phyloP scores from a whole-genome alignment of 768 basidiomycete genomes.

The Termitomyces eurrhizus region DNA sequence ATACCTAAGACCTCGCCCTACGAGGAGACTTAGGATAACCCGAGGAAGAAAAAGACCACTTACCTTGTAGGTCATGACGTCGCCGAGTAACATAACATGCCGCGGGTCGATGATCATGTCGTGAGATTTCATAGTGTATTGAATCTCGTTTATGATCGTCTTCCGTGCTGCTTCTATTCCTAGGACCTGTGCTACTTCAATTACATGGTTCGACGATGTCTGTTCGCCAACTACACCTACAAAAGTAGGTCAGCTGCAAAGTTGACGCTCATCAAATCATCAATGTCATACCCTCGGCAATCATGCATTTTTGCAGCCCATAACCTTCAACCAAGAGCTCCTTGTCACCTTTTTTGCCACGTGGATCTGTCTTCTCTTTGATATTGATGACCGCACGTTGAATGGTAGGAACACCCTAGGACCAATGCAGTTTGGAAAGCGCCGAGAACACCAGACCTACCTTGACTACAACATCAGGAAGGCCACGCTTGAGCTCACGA shows the following conservation, averaged over 20 bases:
- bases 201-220: constrained; percentile 95
- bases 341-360: constrained; percentile 84
- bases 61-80: constrained; percentile 98
- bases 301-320: constrained; percentile 96
- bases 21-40: constrained; percentile 1
- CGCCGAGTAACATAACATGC: constrained; percentile 96
- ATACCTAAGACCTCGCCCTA: constrained; percentile 98
- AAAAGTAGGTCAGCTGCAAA: neutral
- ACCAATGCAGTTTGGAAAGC: neutral
- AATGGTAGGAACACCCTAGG: constrained; percentile 79
- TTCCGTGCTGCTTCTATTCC: constrained; percentile 95
- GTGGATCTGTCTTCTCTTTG: constrained; percentile 78
- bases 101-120: constrained; percentile 99
- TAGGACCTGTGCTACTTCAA: constrained; percentile 92
- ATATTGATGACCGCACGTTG: constrained; percentile 95
- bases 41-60: constrained; percentile 5
- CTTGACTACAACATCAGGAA: constrained; percentile 90
- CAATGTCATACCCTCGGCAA: constrained; percentile 70
- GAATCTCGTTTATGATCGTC: constrained; percentile 96
- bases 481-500: constrained; percentile 78
- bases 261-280: neutral
- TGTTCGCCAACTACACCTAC: constrained; percentile 88
- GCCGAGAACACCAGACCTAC: constrained; percentile 29
- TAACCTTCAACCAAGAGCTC: constrained; percentile 96
- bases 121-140: constrained; percentile 95